Evolutionary conservation across 495 filamentous ascomycete genomes (phyloP).

Genomic region (Filosporella fistucella): DNA sequence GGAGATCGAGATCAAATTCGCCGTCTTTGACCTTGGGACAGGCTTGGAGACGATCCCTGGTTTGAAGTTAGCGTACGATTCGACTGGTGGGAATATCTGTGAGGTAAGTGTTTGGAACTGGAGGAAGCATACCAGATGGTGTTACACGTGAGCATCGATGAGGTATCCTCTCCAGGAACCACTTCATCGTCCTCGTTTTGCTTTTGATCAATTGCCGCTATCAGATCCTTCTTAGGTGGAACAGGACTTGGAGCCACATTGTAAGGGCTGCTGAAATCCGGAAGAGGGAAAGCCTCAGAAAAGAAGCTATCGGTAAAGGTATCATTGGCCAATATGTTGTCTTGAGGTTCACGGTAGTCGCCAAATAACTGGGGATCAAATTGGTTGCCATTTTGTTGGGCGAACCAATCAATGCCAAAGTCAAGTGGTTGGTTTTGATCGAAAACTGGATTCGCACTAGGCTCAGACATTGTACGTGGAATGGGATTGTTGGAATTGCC

Average conservation of each 20-base stretch:
- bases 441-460: conserved; percentile 19
- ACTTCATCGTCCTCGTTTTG: conserved; percentile 65
- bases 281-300: conserved; percentile 77
- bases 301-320: conserved; percentile 75
- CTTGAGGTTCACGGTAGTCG: conserved; percentile 89
- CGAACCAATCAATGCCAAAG: conserved; percentile 66
- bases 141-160: conserved; percentile 74
- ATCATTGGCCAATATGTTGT: conserved; percentile 55
- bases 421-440: conserved; percentile 28
- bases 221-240: conserved; percentile 62
- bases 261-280: conserved; percentile 72
- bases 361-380: conserved; percentile 92
- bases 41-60: conserved; percentile 85
- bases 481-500: conserved; percentile 67
- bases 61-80: conserved; percentile 3
- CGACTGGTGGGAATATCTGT: conserved; percentile 7
- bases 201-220: conserved; percentile 66
- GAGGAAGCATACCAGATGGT: conserved; percentile 80
- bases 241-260: conserved; percentile 53
- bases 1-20: conserved; percentile 85
- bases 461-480: conserved; percentile 35
- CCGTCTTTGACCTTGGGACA: conserved; percentile 84
- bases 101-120: not conserved
- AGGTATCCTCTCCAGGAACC: conserved; percentile 56
- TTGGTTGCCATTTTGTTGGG: conserved; percentile 78